Percentiles rank a stretch among this genome's conserved stretches.
Conservation (phyloP, 805 yeast species). For the Metschnikowia arizonensis region DNA sequence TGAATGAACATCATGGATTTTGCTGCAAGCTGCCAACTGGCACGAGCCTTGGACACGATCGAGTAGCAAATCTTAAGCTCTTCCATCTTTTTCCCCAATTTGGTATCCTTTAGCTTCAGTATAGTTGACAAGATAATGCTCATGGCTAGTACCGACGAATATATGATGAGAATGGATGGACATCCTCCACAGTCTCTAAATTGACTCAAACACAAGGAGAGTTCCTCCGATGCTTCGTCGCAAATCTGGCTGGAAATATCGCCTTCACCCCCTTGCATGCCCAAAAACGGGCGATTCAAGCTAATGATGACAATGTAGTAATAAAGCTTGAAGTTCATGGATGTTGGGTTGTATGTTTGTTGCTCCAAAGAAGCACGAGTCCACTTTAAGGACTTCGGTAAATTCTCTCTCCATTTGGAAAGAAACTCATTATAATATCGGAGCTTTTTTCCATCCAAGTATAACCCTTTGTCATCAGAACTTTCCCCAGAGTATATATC, state of each 20-base stretch:
- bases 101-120: slow-evolving; percentile 3
- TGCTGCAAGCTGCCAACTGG: slow-evolving; percentile 18
- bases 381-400: slow-evolving; percentile 17
- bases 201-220: slow-evolving; percentile 11
- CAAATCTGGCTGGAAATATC: slow-evolving; percentile 10
- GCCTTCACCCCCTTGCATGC: slow-evolving; percentile 3
- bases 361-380: slow-evolving; percentile 8
- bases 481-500: slow-evolving; percentile 16
- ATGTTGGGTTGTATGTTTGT: slow-evolving; percentile 17
- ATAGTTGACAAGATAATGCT: slow-evolving; percentile 13
- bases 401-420: slow-evolving; percentile 13
- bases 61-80: slow-evolving; percentile 12
- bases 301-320: slow-evolving; percentile 18
- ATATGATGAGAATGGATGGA: slow-evolving; percentile 15
- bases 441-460: slow-evolving; percentile 11
- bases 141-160: slow-evolving; percentile 16
- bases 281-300: slow-evolving; percentile 15
- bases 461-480: slow-evolving; percentile 12
- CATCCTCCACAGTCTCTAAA: slow-evolving; percentile 11
- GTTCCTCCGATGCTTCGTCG: slow-evolving; percentile 14
- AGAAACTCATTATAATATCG: slow-evolving; percentile 12
- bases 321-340: slow-evolving; percentile 16
- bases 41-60: slow-evolving; percentile 14
- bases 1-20: slow-evolving; percentile 14
- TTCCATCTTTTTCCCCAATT: slow-evolving; percentile 2